Percentiles rank a stretch among this genome's conserved stretches.
These are phyloP conservation scores for Aspergillus mulundensis DNA, from an alignment of 495 filamentous ascomycete genomes.

Conservation along the genomic window DNA sequence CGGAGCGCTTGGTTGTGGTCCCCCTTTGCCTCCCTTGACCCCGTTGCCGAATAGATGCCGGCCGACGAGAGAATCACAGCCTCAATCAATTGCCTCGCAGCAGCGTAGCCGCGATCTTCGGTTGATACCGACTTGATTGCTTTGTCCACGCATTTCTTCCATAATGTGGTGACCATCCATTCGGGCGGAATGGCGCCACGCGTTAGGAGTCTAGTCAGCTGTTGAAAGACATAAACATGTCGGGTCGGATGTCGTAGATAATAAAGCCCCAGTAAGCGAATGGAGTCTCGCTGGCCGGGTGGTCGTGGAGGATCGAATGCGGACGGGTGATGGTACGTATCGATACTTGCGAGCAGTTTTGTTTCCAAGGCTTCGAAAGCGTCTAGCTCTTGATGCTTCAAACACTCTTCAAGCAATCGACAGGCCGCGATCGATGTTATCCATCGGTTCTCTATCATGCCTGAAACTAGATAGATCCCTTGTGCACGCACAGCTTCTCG, in stretches of 20 bases:
- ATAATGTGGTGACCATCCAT: constrained; percentile 46
- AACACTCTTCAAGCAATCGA: constrained; percentile 34
- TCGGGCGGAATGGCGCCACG: constrained; percentile 39
- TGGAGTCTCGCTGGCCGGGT: constrained; percentile 18
- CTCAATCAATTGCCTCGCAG: constrained; percentile 39
- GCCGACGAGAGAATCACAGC: constrained; percentile 34
- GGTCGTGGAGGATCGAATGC: constrained; percentile 27
- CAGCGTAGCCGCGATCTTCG: constrained; percentile 30
- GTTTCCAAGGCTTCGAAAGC: constrained; percentile 37
- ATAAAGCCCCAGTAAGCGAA: constrained; percentile 33
- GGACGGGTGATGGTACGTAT: constrained; percentile 27
- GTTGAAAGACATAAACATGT: constrained; percentile 35
- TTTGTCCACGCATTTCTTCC: constrained; percentile 41
- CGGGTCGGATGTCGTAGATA: constrained; percentile 17
- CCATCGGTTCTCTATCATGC: constrained; percentile 49
- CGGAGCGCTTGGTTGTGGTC: background rate
- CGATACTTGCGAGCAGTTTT: constrained; percentile 25
- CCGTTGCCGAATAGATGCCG: constrained; percentile 11
- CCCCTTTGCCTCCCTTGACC: background rate
- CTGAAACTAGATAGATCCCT: constrained; percentile 55
- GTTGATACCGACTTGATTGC: constrained; percentile 41
- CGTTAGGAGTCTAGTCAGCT: constrained; percentile 37
- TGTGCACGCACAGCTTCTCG: constrained; percentile 63
- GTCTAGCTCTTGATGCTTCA: constrained; percentile 30
- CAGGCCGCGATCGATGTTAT: constrained; percentile 30